Evolutionary conservation across 148 eudicot species (phyloP).

Genomic region (Limonium bicolor): DNA sequence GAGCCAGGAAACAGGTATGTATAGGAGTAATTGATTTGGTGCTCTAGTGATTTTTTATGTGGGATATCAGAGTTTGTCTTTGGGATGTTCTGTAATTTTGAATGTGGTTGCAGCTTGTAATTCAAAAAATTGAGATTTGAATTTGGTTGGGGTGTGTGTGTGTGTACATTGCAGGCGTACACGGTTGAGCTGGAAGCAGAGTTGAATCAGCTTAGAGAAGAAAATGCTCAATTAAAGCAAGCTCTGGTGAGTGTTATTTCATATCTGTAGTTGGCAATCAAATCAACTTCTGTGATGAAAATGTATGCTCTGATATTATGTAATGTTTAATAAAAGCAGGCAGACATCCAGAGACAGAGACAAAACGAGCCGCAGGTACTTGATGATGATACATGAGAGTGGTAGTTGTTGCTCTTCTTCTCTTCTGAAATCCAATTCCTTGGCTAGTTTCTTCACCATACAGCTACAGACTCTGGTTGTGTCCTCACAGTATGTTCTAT

Average conservation of each 20-base stretch:
- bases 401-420: no score
- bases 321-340: constrained; percentile 16
- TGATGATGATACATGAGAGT: no score
- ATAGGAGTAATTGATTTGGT: no score
- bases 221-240: constrained; percentile 37
- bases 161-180: constrained; percentile 43
- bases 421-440: no score
- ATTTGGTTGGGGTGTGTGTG: background rate
- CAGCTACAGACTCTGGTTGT: no score
- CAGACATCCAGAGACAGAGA: constrained; percentile 30
- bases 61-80: no score
- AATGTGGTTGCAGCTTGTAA: no score
- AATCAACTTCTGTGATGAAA: background rate
- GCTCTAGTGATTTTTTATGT: background rate
- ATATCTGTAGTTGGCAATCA: background rate
- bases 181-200: constrained; percentile 89
- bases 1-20: constrained; percentile 97
- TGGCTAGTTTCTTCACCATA: no score
- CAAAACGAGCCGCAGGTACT: no score
- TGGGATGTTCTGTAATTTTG: no score
- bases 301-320: background rate
- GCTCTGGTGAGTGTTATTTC: constrained; percentile 21
- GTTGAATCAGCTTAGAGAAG: constrained; percentile 47
- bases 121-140: no score
- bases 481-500: no score